Evolutionary conservation across 306 rosid genomes (phyloP).

Genomic region (Corylus avellana): DNA sequence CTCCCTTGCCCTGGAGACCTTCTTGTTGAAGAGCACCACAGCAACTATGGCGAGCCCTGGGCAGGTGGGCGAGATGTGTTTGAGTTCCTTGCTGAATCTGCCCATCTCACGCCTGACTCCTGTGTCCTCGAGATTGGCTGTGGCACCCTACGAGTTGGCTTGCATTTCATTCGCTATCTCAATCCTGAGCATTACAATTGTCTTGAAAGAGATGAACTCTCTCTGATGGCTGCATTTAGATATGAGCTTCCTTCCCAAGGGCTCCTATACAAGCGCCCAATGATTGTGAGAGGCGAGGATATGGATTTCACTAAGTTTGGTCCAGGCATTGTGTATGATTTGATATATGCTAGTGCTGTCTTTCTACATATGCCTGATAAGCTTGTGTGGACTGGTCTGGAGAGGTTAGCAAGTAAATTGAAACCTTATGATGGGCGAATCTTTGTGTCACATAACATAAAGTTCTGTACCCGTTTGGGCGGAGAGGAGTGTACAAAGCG

Average conservation of each 20-base stretch:
- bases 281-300: constrained; percentile 74
- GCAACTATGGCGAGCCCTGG: constrained; percentile 97
- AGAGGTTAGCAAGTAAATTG: constrained; percentile 65
- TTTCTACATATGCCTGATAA: constrained; percentile 92
- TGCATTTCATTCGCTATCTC: constrained; percentile 80
- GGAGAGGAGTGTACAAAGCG: constrained; percentile 80
- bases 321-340: constrained; percentile 50
- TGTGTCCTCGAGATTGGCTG: constrained; percentile 86
- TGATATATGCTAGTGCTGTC: constrained; percentile 94
- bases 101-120: constrained; percentile 56
- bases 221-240: constrained; percentile 81
- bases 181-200: constrained; percentile 71
- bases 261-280: constrained; percentile 74
- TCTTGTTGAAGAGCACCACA: constrained; percentile 90
- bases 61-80: constrained; percentile 93
- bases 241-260: constrained; percentile 97
- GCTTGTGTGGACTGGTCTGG: constrained; percentile 83
- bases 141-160: constrained; percentile 91
- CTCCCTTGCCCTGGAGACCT: constrained; percentile 90
- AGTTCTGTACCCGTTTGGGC: constrained; percentile 80
- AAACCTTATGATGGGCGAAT: constrained; percentile 75
- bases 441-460: constrained; percentile 81
- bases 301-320: constrained; percentile 78
- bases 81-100: constrained; percentile 74
- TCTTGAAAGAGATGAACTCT: constrained; percentile 90